These are phyloP conservation scores for Tricharina praecox DNA, from an alignment of 495 filamentous ascomycete genomes.

Conservation along the genomic window DNA sequence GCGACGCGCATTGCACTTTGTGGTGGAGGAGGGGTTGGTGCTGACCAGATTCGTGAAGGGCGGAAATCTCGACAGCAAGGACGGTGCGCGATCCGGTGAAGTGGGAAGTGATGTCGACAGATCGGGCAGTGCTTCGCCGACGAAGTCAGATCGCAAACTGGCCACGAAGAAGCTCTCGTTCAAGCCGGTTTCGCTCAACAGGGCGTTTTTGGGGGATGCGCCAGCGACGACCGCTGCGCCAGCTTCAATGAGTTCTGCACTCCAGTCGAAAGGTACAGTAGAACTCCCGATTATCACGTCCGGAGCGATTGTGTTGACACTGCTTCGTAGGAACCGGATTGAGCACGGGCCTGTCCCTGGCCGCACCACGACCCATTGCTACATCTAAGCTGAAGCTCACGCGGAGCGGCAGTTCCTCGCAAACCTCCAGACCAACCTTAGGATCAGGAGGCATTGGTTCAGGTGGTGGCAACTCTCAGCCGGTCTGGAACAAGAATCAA, in stretches of 20 bases:
- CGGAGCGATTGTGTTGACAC: neutral
- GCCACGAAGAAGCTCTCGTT: constrained; percentile 71
- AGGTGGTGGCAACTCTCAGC: constrained; percentile 38
- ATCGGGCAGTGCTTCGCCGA: constrained; percentile 26
- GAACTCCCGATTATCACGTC: too few relatives aligned
- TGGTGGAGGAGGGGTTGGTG: too few relatives aligned
- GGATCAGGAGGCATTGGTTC: constrained; percentile 34
- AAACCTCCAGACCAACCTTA: constrained; percentile 30
- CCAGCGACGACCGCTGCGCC: constrained; percentile 27
- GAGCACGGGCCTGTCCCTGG: constrained; percentile 5
- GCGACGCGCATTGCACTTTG: too few relatives aligned
- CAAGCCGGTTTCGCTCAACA: constrained; percentile 90
- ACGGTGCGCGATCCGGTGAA: constrained; percentile 12
- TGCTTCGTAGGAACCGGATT: neutral
- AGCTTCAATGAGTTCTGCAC: constrained; percentile 13
- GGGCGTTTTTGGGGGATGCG: constrained; percentile 51
- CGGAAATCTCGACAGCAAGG: constrained; percentile 11
- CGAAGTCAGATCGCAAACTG: constrained; percentile 40
- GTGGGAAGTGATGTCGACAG: constrained; percentile 27
- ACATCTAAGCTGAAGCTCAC: constrained; percentile 23
- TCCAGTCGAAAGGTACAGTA: constrained; percentile 19
- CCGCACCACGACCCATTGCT: constrained; percentile 9
- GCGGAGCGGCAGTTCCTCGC: constrained; percentile 17
- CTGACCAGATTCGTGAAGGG: too few relatives aligned
- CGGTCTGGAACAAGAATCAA: constrained; percentile 95